Base-by-base conservation (phyloP, 2,329 filamentous ascomycete genomes). In the Intubia oerlemansii region DNA sequence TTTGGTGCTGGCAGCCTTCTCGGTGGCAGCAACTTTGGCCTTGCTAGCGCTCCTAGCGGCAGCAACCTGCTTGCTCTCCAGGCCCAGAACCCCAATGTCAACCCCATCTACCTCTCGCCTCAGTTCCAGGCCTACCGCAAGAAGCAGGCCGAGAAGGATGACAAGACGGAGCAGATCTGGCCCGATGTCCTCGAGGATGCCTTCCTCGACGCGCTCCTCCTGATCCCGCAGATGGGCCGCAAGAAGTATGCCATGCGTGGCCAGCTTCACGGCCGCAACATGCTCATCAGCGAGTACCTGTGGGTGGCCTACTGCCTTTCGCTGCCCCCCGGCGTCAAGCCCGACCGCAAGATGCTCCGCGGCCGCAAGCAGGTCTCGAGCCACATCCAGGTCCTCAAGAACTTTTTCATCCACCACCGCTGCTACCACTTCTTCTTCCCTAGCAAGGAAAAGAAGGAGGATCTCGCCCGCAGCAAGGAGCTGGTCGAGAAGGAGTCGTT, bases 361-460 rank as follows among this genome's bases (percentile, higher is more conserved):
- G 56, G 36, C 41, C 54, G 66, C 32, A 76, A 76, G 45, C 68
- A 73, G 41, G 66, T 76, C 5, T 75, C 69, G 3, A 75, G 68
- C 42, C 70, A 76, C 41, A 75, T 76, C 42, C 70, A 77, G 43
- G 70, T 77, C 10, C 51, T 75, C 31, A 75, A 75, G 50, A 65
- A 64, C 29, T 72, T 74, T 44, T 65, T 76, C 37, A 56, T 59
- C 31, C 59, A 63, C 31, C 54, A 74, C 36, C 59, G 64, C 24
- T 67, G 63, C 44, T 73, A 66, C 39, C 63, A 70, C 42, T 66
- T 67, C 40, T 56, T 73, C 36, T 72, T 73, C 39, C 53, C 54
- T 7, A 55, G 55, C 22, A 59, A 51, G 32, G 54, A 61, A 29
- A 62, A 65, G 44, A 63, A 59, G 40, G 59, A 67, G 15, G 58